These are phyloP conservation scores for Exophiala bonariae DNA, from an alignment of 2,329 filamentous ascomycete genomes.

Conservation along the genomic window DNA sequence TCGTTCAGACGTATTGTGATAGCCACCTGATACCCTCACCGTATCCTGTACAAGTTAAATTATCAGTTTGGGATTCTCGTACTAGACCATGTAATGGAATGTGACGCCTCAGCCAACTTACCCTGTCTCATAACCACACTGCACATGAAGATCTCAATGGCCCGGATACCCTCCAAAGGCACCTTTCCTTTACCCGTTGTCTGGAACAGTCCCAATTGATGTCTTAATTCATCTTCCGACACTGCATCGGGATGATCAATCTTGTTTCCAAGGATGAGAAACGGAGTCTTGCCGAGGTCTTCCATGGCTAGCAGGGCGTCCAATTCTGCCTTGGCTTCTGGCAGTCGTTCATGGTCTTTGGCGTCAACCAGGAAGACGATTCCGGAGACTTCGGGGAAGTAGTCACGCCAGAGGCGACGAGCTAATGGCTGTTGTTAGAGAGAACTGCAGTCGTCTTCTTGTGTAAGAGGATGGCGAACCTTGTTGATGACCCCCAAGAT, in stretches of 20 bases:
- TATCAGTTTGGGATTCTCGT: slow-evolving; percentile 1
- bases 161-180: slow-evolving; percentile 84
- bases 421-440: slow-evolving; percentile 50
- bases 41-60: slow-evolving; percentile 59
- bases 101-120: slow-evolving; percentile 44
- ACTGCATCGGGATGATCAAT: slow-evolving; percentile 97
- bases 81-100: not conserved
- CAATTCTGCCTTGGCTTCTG: slow-evolving; percentile 94
- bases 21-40: slow-evolving; percentile 90
- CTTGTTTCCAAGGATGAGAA: slow-evolving; percentile 97
- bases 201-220: slow-evolving; percentile 91
- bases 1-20: slow-evolving; percentile 79
- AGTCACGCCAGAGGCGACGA: slow-evolving; percentile 92
- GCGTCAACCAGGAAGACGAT: slow-evolving; percentile 98
- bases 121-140: slow-evolving; percentile 97
- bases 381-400: slow-evolving; percentile 93
- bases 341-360: slow-evolving; percentile 92
- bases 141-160: slow-evolving; percentile 99
- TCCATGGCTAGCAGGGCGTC: slow-evolving; percentile 96
- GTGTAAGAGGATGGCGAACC: slow-evolving; percentile 51
- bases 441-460: not conserved
- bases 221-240: slow-evolving; percentile 90
- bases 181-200: slow-evolving; percentile 96
- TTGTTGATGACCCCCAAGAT: slow-evolving; percentile 91
- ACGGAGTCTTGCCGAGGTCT: slow-evolving; percentile 91